Base-by-base conservation (phyloP, 768 basidiomycete species). In the Sistotremastrum suecicum region DNA sequence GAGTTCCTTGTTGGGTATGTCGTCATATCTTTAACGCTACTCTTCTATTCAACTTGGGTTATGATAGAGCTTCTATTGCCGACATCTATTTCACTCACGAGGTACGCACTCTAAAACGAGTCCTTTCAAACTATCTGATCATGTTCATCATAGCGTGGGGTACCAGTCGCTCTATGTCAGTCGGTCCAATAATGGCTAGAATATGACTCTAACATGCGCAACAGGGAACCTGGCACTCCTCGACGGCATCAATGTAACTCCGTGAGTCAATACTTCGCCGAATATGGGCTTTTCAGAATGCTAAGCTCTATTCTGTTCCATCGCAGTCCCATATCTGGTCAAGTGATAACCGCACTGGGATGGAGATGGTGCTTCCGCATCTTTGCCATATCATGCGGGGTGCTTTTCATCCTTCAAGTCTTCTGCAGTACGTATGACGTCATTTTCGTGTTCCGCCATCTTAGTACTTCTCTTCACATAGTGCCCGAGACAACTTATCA, bases 281-380 rank as follows among this genome's bases (percentile, higher is more conserved):
- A 29, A 33, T 42, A 33, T 32, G 30, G n/a, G 10, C 28, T 42
- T 5, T 7, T 34, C 9, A 5, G 33, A 33, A 39, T 33, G 30
- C 7, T 12, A 7, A 30, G n/a, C 4, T 32, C 6, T 34, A 3
- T 9, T 12, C 28, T 28, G 8, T 38, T 28, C 37, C 33, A 33
- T 29, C 30, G 2, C 7, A 49, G 44, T 20, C 51, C 51, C n/a
- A 50, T 52, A 12, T 44, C 51, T 5, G 51, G 45, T 10, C 49
- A 50, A 39, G 42, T 52, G 8, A 45, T 52, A 31, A 44, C 46
- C 12, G n/a, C 49, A 34, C 40, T 52, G 7, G 48, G 50, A 29
- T 53, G 47, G 47, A 38, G 50, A 42, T 53, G 50, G 46, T 45
- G 48, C n/a, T 51, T 51, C 42, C 38, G 48, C 33, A 48, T 53